These are phyloP conservation scores for Rhodotorula sphaerocarpa DNA, from an alignment of 768 basidiomycete genomes.

Conservation along the genomic window DNA sequence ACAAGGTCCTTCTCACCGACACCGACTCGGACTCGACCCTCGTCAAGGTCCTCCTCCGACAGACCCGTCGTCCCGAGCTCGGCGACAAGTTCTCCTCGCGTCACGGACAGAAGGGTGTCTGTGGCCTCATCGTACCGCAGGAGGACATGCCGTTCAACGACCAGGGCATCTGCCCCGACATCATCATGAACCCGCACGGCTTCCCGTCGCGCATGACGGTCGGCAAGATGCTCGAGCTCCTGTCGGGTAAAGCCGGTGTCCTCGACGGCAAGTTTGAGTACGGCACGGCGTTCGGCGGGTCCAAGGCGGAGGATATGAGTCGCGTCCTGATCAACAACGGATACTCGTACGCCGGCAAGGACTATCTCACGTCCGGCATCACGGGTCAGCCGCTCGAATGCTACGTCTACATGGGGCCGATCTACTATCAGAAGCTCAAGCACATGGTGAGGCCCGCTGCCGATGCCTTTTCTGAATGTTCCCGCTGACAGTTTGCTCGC, in stretches of 20 bases:
- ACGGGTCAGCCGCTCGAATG: constrained; percentile 93
- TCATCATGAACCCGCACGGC: constrained; percentile 99
- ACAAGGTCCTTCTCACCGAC: constrained; percentile 96
- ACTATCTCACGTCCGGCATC: constrained; percentile 96
- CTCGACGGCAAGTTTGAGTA: constrained; percentile 80
- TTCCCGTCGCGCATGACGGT: constrained; percentile 94
- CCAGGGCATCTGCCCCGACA: constrained; percentile 79
- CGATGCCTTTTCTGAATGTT: neutral
- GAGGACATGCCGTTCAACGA: constrained; percentile 99
- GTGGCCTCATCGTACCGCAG: constrained; percentile 96
- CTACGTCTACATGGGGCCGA: constrained; percentile 94
- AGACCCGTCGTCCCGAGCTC: constrained; percentile 89
- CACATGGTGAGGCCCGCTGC: constrained; percentile 54
- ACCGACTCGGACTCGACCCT: constrained; percentile 84
- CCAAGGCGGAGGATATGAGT: constrained; percentile 98
- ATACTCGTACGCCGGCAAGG: constrained; percentile 97
- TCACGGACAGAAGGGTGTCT: constrained; percentile 98
- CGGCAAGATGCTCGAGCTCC: constrained; percentile 97
- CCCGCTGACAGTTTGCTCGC: neutral
- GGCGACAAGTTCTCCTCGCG: constrained; percentile 98
- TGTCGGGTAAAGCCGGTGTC: constrained; percentile 95
- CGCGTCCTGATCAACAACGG: constrained; percentile 88
- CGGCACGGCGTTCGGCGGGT: constrained; percentile 94
- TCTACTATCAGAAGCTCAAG: constrained; percentile 66
- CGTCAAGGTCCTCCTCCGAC: constrained; percentile 93